Conservation (phyloP, 208 protist genomes). For the Endotrypanum monterogeii region DNA sequence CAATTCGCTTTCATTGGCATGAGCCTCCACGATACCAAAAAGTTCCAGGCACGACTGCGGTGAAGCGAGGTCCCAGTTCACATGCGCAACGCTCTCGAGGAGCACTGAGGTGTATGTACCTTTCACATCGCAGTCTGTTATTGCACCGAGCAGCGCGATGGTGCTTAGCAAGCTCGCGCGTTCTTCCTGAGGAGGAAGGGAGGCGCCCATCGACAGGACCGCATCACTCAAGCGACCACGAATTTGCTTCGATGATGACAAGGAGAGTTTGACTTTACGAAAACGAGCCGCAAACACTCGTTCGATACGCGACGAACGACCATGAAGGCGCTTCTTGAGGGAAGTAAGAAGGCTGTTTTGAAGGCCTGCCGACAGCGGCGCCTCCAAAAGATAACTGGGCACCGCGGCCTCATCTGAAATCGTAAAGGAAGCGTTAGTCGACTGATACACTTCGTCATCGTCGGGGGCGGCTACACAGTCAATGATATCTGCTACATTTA, state of each 20-base stretch:
- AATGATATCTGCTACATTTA: constrained; percentile 70
- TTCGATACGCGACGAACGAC: not conserved
- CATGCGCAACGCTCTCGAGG: constrained; percentile 42
- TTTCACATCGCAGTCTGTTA: constrained; percentile 24
- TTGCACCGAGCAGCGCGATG: constrained; percentile 40
- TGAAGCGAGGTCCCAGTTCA: constrained; percentile 45
- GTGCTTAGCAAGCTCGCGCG: constrained; percentile 33
- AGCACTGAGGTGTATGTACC: constrained; percentile 44
- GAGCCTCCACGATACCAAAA: constrained; percentile 49
- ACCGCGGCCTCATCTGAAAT: constrained; percentile 10
- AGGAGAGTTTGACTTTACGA: constrained; percentile 20
- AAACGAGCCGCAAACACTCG: constrained; percentile 27
- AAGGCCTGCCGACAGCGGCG: not conserved
- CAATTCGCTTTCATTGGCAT: constrained; percentile 22
- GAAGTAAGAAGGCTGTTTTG: constrained; percentile 6
- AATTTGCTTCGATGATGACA: constrained; percentile 46
- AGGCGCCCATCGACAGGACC: constrained; percentile 46
- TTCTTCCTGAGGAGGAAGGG: constrained; percentile 29
- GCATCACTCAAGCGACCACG: constrained; percentile 47
- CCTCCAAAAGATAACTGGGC: constrained; percentile 18
- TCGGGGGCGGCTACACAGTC: constrained; percentile 39
- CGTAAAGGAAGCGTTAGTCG: not conserved
- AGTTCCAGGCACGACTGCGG: constrained; percentile 60
- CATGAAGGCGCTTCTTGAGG: not conserved
- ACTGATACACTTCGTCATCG: not conserved